phyloP scores from a whole-genome alignment of 2,329 filamentous ascomycete species.

The Penicillium sp. region DNA sequence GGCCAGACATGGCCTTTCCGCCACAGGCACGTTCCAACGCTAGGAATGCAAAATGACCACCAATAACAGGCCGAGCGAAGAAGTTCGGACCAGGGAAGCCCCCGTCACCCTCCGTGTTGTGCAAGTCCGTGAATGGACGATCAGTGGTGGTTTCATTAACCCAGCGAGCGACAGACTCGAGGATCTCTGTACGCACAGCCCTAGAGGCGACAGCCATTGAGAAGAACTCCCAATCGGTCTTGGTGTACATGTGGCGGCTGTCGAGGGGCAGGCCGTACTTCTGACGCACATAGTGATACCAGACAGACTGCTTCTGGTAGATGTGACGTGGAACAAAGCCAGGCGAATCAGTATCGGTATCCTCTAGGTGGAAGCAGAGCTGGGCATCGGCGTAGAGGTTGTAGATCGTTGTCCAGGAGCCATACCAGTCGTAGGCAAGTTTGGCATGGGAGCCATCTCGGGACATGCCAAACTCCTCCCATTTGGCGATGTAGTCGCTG shows the following conservation, averaged over 20 bases:
- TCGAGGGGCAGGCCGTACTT: conserved; percentile 81
- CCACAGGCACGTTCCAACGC: conserved; percentile 78
- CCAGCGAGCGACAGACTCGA: conserved; percentile 74
- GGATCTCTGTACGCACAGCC: conserved; percentile 67
- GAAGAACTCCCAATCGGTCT: conserved; percentile 91
- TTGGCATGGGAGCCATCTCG: conserved; percentile 70
- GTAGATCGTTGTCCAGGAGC: conserved; percentile 82
- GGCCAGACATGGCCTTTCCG: conserved; percentile 61
- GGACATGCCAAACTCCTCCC: conserved; percentile 70
- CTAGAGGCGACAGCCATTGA: conserved; percentile 74
- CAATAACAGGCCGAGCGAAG: conserved; percentile 79
- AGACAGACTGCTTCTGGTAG: conserved; percentile 76
- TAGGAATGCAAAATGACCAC: conserved; percentile 81
- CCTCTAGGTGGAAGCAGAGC: conserved; percentile 72
- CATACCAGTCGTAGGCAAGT: conserved; percentile 75
- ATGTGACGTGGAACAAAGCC: conserved; percentile 71
- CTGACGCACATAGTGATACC: conserved; percentile 77
- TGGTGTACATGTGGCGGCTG: conserved; percentile 78
- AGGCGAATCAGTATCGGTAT: conserved; percentile 42
- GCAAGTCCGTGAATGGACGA: conserved; percentile 76
- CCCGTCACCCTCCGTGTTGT: conserved; percentile 75
- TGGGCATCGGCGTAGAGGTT: conserved; percentile 79
- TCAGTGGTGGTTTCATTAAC: conserved; percentile 80
- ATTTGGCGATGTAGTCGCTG: conserved; percentile 67
- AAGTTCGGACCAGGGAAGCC: conserved; percentile 73